A percentile compares a stretch with the other conserved stretches of the same genome.
Conservation (phyloP, 257 asterid species). For the Nicotiana obtusifolia region DNA sequence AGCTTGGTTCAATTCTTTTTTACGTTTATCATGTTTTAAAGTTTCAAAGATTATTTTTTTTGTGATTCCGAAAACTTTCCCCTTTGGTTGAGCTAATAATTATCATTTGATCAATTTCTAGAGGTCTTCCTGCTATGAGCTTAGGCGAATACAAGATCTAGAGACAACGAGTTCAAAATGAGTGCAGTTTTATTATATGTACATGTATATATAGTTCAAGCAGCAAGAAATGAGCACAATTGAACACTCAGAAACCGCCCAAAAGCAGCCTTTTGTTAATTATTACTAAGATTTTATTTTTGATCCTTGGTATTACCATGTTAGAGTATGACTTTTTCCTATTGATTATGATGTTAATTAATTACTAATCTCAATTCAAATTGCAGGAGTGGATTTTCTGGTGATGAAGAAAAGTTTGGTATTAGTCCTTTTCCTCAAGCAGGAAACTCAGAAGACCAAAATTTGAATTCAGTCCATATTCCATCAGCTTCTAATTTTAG, state of each 20-base stretch:
- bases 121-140: not conserved
- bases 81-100: not conserved
- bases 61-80: not conserved
- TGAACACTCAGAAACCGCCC: no score
- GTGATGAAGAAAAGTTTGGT: constrained; percentile 48
- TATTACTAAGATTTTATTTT: not conserved
- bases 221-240: not conserved
- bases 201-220: not conserved
- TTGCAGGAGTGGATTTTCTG: constrained; percentile 47
- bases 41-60: not conserved
- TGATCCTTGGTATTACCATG: not conserved
- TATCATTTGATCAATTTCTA: not conserved
- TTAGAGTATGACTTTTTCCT: not conserved
- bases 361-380: not conserved
- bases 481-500: constrained; percentile 25
- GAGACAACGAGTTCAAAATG: not conserved
- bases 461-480: constrained; percentile 20
- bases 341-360: not conserved
- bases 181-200: not conserved
- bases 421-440: constrained; percentile 38
- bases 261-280: not conserved
- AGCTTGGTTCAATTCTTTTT: not conserved
- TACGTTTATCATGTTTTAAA: not conserved
- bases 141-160: not conserved
- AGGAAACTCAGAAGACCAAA: constrained; percentile 64